Base-by-base conservation (phyloP, 257 asterid genomes). In the Penstemon newberryi region DNA sequence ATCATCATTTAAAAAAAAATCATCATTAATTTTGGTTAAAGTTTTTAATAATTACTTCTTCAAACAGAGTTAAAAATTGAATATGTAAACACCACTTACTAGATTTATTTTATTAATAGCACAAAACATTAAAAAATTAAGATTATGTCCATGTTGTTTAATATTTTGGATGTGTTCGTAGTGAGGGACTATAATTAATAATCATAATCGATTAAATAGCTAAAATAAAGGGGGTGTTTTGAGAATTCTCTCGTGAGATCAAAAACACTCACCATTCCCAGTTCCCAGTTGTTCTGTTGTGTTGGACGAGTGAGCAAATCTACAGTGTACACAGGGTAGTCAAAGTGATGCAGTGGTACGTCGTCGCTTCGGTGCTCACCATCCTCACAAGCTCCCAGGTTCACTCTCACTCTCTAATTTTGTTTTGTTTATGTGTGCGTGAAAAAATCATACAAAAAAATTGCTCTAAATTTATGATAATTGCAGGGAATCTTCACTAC, bases 371-470 rank as follows among this genome's bases (percentile, higher is more conserved):
- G 64, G 56, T 91, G 63, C 96, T 91, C 78, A 94, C 99, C 69
- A 47, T 91, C 60, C 95, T 91, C 75, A 94, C 99, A 52, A 94
- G 99, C 84, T 89, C 97, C 65, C 99, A 94, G 97, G 99, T 94
- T 69, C 10, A 10, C 8, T 56, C 18, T 63, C 11, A 12, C 72
- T 69, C 54, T 7, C 36, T 6, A 47, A 33, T 65, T 25, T 25
- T 25, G 33, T 25, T 25, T 25, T 25, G 33, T 25, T 25, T 25
- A 2, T 25, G 33, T 1, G 33, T 25, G 33, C 33, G 33, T 25
- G 33, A 25, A 25, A 25, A 25, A 25, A 25, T 25, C 33, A 25
- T 25, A 25, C 44, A 42, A 63, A 47, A 47, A 55, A 38, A 6
- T 42, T 4, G 6, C 36, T 64, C 37, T 73, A 39, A 33, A 65